These are phyloP conservation scores for Parietaria judaica DNA, from an alignment of 306 rosid genomes.

Conservation along the genomic window DNA sequence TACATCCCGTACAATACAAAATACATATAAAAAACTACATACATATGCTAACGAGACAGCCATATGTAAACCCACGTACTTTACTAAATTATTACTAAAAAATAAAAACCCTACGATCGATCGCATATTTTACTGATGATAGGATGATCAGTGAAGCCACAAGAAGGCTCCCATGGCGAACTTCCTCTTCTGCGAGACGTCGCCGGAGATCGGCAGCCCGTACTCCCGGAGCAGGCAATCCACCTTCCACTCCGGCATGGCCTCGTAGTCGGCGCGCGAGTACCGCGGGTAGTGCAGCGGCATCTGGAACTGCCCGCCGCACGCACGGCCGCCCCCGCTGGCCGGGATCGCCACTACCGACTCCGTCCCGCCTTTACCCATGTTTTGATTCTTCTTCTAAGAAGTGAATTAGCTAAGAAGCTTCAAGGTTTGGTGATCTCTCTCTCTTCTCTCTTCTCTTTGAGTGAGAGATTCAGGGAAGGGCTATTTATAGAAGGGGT, in stretches of 20 bases:
- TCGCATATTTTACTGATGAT: no score
- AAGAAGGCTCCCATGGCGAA: slow-evolving; percentile 61
- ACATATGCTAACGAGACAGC: no score
- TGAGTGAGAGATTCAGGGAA: no score
- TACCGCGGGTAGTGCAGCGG: slow-evolving; percentile 65
- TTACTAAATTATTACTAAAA: background rate
- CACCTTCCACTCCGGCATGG: slow-evolving; percentile 64
- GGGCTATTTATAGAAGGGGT: no score
- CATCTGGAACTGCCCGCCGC: slow-evolving; percentile 42
- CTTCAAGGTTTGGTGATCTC: no score
- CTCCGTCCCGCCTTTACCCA: slow-evolving; percentile 21
- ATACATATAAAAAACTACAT: no score
- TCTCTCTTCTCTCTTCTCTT: no score
- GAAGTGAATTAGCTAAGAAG: no score
- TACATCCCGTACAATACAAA: no score
- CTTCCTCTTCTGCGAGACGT: slow-evolving; percentile 40
- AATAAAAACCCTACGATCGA: background rate
- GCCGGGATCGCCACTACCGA: slow-evolving; percentile 9
- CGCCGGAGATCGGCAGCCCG: slow-evolving; percentile 45
- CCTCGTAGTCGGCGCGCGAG: slow-evolving; percentile 45
- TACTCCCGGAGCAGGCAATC: slow-evolving; percentile 57
- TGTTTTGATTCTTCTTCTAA: no score
- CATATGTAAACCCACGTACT: no score
- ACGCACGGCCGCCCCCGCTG: background rate
- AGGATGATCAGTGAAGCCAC: slow-evolving; percentile 26